These are phyloP conservation scores for Xylogone sp. DNA, from an alignment of 2,329 filamentous ascomycete species.

Conservation along the genomic window DNA sequence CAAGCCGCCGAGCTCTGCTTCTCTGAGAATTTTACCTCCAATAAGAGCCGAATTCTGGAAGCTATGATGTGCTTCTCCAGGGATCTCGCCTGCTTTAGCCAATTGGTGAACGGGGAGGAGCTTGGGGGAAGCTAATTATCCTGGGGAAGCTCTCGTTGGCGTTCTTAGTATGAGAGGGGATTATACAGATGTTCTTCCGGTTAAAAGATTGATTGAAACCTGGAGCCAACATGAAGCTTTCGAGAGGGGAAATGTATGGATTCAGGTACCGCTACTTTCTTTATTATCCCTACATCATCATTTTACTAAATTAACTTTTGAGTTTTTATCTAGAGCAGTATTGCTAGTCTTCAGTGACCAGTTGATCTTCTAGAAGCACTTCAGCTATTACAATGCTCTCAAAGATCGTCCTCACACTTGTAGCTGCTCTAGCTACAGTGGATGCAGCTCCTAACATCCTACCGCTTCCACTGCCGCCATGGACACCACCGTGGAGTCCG, in stretches of 20 bases:
- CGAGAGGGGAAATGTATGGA: not conserved
- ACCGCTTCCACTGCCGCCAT: not conserved
- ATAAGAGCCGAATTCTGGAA: slow-evolving; percentile 2
- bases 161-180: not conserved
- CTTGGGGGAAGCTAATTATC: not conserved
- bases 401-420: not conserved
- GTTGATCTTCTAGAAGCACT: not conserved
- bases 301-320: not conserved
- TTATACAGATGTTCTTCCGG: not conserved
- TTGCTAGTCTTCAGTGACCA: not conserved
- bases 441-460: not conserved
- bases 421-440: not conserved
- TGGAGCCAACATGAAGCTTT: not conserved
- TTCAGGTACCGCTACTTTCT: not conserved
- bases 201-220: not conserved
- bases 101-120: not conserved
- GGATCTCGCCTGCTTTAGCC: not conserved
- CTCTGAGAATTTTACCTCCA: slow-evolving; percentile 15
- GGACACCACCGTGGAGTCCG: not conserved
- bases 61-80: not conserved
- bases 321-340: not conserved
- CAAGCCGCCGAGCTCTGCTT: not conserved
- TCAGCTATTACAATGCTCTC: not conserved
- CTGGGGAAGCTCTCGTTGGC: not conserved
- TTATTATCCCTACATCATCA: not conserved